These are phyloP conservation scores for Dryadomyces quercivorus DNA, from an alignment of 2,329 filamentous ascomycete genomes.

Conservation along the genomic window DNA sequence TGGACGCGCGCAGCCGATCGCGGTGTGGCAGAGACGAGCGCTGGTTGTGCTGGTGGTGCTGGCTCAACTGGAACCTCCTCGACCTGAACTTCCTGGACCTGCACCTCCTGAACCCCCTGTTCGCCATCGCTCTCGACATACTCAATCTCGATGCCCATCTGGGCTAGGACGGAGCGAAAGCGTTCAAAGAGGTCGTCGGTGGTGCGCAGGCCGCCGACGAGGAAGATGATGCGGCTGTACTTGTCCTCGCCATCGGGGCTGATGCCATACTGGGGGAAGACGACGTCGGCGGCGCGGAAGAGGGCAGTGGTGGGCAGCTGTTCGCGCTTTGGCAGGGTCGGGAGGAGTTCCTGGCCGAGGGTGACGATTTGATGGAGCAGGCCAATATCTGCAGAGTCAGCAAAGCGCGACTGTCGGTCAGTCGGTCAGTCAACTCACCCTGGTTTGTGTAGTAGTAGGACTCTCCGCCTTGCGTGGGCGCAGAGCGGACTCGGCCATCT, in stretches of 20 bases:
- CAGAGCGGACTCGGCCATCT: constrained; percentile 21
- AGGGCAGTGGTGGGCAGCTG: constrained; percentile 63
- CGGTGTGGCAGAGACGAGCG: background rate
- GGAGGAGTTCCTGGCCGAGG: constrained; percentile 53
- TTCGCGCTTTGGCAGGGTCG: constrained; percentile 44
- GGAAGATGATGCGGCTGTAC: constrained; percentile 67
- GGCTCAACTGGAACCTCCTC: background rate
- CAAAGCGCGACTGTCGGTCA: no score
- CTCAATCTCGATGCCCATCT: constrained; percentile 62
- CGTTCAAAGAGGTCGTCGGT: constrained; percentile 48
- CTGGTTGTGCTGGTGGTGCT: background rate
- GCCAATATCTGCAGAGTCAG: constrained; percentile 50
- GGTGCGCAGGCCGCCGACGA: constrained; percentile 55
- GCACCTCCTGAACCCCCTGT: background rate
- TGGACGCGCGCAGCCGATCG: background rate
- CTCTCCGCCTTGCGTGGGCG: constrained; percentile 17
- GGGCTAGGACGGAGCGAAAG: constrained; percentile 54
- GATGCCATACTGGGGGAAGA: constrained; percentile 58
- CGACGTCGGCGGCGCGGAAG: constrained; percentile 67
- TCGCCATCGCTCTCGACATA: constrained; percentile 26
- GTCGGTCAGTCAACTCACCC: constrained; percentile 26
- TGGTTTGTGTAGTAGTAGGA: constrained; percentile 47
- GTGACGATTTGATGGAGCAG: constrained; percentile 66
- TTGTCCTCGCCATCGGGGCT: constrained; percentile 61
- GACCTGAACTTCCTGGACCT: background rate